These are phyloP conservation scores for Tylopilus cervinicoccineus DNA, from an alignment of 768 basidiomycete genomes.

Conservation along the genomic window DNA sequence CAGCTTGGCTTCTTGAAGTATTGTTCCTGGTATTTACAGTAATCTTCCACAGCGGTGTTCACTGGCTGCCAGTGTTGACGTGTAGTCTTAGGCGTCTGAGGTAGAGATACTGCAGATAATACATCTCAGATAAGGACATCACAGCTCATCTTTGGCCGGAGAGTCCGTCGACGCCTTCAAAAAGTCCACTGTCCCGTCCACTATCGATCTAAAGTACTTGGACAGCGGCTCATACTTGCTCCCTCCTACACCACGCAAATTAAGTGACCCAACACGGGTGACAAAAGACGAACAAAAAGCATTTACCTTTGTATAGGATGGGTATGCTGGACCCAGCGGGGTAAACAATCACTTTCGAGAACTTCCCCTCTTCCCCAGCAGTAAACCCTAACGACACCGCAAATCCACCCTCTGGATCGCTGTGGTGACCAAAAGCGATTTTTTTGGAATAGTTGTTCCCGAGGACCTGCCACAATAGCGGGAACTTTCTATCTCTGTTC, in stretches of 20 bases:
- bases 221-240: constrained; percentile 72
- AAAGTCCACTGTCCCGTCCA: constrained; percentile 65
- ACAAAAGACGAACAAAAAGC: neutral
- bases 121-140: constrained; percentile 8
- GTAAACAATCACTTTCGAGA: constrained; percentile 70
- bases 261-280: neutral
- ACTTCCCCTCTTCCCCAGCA: constrained; percentile 44
- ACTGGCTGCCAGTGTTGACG: neutral
- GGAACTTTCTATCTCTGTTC: constrained; percentile 72
- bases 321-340: constrained; percentile 53
- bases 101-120: neutral
- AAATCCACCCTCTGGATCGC: constrained; percentile 61
- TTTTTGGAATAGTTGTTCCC: constrained; percentile 66
- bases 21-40: too few relatives aligned
- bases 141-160: constrained; percentile 31
- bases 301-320: constrained; percentile 66
- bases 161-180: constrained; percentile 35
- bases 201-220: constrained; percentile 67
- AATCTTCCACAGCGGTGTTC: neutral
- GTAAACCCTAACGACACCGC: constrained; percentile 58
- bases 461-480: constrained; percentile 77
- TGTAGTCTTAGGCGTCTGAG: neutral
- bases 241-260: constrained; percentile 40
- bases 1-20: neutral
- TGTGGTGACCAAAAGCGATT: constrained; percentile 59